Evolutionary conservation across 2,329 filamentous ascomycete species (phyloP).

Genomic region (Fusarium sp.): DNA sequence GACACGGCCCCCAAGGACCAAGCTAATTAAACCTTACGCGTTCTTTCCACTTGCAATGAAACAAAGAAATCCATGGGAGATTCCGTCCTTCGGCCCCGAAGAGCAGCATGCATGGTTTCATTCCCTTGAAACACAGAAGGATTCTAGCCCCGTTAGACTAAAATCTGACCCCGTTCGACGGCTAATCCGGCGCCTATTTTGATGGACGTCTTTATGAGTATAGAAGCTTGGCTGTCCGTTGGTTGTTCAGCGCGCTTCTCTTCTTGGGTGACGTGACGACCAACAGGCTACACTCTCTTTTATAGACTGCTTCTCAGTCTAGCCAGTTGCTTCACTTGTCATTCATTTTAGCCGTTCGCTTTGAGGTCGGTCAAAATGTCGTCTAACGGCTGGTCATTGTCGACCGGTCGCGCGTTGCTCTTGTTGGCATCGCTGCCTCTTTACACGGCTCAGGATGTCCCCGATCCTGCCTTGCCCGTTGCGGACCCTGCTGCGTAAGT

Average conservation of each 20-base stretch:
- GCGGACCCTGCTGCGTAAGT: not conserved
- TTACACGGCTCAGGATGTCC: conserved; percentile 16
- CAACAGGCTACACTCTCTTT: conserved; percentile 1
- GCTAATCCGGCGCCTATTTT: not conserved
- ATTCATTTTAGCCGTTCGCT: not conserved
- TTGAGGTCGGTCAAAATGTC: conserved; percentile 10
- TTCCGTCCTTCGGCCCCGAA: not conserved
- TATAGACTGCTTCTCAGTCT: not conserved
- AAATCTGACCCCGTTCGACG: not conserved
- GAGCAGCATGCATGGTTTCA: not conserved
- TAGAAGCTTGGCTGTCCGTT: not conserved
- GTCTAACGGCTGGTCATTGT: conserved; percentile 10
- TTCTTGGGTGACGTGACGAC: not conserved
- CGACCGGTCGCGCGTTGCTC: conserved; percentile 14
- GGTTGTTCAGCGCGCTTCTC: not conserved
- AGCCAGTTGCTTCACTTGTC: conserved; percentile 11
- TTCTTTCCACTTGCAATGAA: not conserved
- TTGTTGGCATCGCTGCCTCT: conserved; percentile 27
- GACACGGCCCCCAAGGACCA: not conserved
- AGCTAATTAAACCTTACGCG: not conserved
- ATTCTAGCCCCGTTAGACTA: not conserved
- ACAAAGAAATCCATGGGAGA: not conserved
- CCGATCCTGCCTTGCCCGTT: not conserved
- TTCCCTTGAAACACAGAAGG: conserved; percentile 8
- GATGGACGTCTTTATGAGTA: not conserved